Evolutionary conservation across 768 basidiomycete genomes (phyloP).

Genomic region (Boletales sp.): DNA sequence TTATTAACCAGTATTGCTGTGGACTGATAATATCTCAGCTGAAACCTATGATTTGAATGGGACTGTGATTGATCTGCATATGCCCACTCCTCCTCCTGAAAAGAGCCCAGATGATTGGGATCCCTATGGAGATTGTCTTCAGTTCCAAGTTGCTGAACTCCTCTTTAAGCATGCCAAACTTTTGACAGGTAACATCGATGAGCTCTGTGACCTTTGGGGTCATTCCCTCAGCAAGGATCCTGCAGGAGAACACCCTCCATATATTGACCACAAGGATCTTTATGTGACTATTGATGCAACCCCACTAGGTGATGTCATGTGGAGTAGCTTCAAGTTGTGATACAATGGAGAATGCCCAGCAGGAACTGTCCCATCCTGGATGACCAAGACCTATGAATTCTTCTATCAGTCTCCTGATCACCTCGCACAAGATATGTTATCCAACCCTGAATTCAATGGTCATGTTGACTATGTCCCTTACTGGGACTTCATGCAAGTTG

Average conservation of each 20-base stretch:
- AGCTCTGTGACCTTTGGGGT: conserved; percentile 1
- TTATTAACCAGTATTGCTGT: neutral
- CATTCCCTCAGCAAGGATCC: neutral
- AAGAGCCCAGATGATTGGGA: neutral
- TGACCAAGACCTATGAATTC: conserved; percentile 23
- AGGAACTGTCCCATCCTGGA: conserved; percentile 17
- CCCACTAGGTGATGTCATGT: conserved; percentile 9
- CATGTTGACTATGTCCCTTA: conserved; percentile 19
- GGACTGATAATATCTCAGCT: neutral
- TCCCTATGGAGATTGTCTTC: neutral
- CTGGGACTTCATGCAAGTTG: conserved; percentile 1
- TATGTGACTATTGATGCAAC: conserved; percentile 31
- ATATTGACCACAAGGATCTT: conserved; percentile 3
- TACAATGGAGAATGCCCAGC: conserved; percentile 17
- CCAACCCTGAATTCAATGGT: conserved; percentile 20
- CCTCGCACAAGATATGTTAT: conserved; percentile 15
- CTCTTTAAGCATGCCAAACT: neutral
- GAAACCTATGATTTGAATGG: neutral
- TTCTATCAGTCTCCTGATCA: conserved; percentile 20
- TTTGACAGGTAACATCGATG: neutral
- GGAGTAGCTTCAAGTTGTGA: conserved; percentile 31
- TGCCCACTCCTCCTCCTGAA: neutral
- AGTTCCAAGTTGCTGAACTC: neutral
- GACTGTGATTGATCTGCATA: neutral
- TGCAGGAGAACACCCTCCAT: neutral